Evolutionary conservation across 768 basidiomycete species (phyloP).

Genomic region (Leccinum subtestaceum): DNA sequence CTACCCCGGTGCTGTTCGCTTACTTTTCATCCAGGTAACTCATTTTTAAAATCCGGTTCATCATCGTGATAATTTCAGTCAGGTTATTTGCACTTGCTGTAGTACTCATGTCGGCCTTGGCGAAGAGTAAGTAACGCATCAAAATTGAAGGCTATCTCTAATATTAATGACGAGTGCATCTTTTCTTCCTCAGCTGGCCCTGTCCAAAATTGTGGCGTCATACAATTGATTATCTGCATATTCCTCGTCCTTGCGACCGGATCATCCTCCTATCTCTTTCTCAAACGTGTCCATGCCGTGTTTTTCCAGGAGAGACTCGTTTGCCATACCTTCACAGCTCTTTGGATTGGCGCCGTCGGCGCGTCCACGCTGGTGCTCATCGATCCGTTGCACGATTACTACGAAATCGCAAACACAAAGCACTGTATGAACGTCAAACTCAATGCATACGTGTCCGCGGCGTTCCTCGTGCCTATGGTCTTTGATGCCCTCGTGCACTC

Average conservation of each 20-base stretch:
- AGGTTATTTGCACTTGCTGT: slow-evolving; percentile 21
- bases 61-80: slow-evolving; percentile 5
- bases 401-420: slow-evolving; percentile 32
- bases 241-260: slow-evolving; percentile 23
- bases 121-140: slow-evolving; percentile 17
- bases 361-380: slow-evolving; percentile 28
- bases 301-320: slow-evolving; percentile 24
- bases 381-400: slow-evolving; percentile 20
- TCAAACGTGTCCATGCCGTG: slow-evolving; percentile 38
- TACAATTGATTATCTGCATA: slow-evolving; percentile 15
- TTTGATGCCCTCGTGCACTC: slow-evolving; percentile 36
- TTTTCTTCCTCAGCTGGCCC: slow-evolving; percentile 20
- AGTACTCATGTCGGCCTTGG: slow-evolving; percentile 14
- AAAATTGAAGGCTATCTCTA: neutral
- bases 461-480: slow-evolving; percentile 28
- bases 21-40: slow-evolving; percentile 25
- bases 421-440: slow-evolving; percentile 29
- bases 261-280: slow-evolving; percentile 36
- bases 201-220: slow-evolving; percentile 16
- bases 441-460: slow-evolving; percentile 24
- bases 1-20: slow-evolving; percentile 18
- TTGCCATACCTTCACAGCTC: slow-evolving; percentile 22
- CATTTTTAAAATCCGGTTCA: neutral
- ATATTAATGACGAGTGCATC: neutral
- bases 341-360: slow-evolving; percentile 34